Evolutionary conservation across 176 grass and related monocot genomes (phyloP).

Genomic region (Oryza coarctata): DNA sequence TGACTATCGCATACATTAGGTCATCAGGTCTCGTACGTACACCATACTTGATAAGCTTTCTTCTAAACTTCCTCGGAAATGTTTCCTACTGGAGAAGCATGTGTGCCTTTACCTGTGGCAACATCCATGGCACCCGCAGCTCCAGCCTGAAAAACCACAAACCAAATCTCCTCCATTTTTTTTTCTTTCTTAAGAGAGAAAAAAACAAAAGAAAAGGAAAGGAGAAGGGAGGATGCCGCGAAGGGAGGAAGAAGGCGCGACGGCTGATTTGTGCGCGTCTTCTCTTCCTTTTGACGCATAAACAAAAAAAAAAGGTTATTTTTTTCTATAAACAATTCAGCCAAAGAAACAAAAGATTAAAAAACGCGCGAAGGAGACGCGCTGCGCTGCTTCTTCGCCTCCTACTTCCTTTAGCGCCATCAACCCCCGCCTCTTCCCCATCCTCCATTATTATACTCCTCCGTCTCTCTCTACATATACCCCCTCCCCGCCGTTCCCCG

Average conservation of each 20-base stretch:
- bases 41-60: too few relatives aligned
- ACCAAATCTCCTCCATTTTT: background rate
- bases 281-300: conserved; percentile 69
- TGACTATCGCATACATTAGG: too few relatives aligned
- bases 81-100: conserved; percentile 1
- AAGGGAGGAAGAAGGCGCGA: conserved; percentile 40
- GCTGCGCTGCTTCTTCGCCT: conserved; percentile 40
- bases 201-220: background rate
- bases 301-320: background rate
- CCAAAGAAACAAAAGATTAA: background rate
- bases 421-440: conserved; percentile 19
- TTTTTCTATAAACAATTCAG: background rate
- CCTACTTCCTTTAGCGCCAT: conserved; percentile 52
- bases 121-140: background rate
- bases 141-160: background rate
- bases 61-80: background rate
- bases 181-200: background rate
- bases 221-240: background rate
- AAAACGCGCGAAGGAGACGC: background rate
- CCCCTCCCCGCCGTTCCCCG: conserved; percentile 3
- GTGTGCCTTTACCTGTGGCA: conserved; percentile 17
- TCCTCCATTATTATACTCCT: conserved; percentile 52
- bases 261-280: conserved; percentile 39
- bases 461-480: conserved; percentile 52
- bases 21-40: too few relatives aligned